These are phyloP conservation scores for Ustilago sp. DNA, from an alignment of 1,284 basidiomycete species.

Conservation along the genomic window DNA sequence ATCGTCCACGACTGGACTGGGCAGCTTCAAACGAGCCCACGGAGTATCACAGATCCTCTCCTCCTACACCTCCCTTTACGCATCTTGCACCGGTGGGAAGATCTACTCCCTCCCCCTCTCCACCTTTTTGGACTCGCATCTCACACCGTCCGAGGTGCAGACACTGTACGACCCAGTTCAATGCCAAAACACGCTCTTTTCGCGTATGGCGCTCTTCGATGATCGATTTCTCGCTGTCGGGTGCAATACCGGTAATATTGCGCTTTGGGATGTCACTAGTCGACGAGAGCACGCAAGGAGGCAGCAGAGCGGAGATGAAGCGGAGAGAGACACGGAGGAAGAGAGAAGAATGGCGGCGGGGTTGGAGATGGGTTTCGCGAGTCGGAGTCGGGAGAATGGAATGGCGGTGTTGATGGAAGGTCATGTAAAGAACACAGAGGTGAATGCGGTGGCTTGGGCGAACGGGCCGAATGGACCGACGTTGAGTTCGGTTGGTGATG, in stretches of 20 bases:
- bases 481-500: slow-evolving; percentile 60
- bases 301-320: not conserved
- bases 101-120: slow-evolving; percentile 49
- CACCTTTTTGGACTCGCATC: slow-evolving; percentile 26
- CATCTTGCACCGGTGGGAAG: slow-evolving; percentile 65
- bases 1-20: not conserved
- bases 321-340: slow-evolving; percentile 27
- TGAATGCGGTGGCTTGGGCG: slow-evolving; percentile 63
- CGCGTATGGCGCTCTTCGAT: slow-evolving; percentile 61
- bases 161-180: slow-evolving; percentile 58
- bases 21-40: slow-evolving; percentile 52
- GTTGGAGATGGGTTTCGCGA: slow-evolving; percentile 28
- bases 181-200: slow-evolving; percentile 64
- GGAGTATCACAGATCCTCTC: slow-evolving; percentile 62
- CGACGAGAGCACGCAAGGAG: not conserved
- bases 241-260: slow-evolving; percentile 62
- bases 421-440: slow-evolving; percentile 54
- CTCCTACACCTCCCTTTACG: slow-evolving; percentile 45
- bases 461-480: slow-evolving; percentile 60
- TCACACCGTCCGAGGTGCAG: slow-evolving; percentile 14
- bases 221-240: slow-evolving; percentile 64
- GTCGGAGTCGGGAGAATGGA: slow-evolving; percentile 16
- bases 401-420: slow-evolving; percentile 35
- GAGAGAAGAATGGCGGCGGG: slow-evolving; percentile 22
- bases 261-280: slow-evolving; percentile 59